A percentile compares a stretch with the other conserved stretches of the same genome.
phyloP scores from a whole-genome alignment of 345 rosid genomes.

The Citrus medica region DNA sequence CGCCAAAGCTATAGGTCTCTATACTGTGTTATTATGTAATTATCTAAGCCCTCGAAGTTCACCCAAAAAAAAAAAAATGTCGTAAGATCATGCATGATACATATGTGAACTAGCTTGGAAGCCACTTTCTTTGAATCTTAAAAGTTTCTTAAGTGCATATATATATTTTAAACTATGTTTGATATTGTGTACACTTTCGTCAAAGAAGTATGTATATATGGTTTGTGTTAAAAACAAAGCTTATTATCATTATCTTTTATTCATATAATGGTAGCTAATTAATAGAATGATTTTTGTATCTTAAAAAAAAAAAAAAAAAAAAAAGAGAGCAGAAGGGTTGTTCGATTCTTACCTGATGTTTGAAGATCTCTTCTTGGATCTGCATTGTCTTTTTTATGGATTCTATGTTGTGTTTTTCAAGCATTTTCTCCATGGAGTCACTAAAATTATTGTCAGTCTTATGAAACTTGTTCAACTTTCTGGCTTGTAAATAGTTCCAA shows the following conservation, averaged over 20 bases:
- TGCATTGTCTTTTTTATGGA: slow-evolving; percentile 75
- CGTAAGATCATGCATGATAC: not conserved
- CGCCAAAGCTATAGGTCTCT: too few species aligned
- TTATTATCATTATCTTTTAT: too few species aligned
- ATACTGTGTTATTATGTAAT: too few species aligned
- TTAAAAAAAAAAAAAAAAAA: not conserved
- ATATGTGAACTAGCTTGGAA: not conserved
- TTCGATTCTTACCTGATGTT: slow-evolving; percentile 53
- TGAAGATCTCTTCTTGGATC: slow-evolving; percentile 71
- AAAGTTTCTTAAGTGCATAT: not conserved
- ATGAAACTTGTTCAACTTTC: slow-evolving; percentile 18
- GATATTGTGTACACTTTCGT: not conserved
- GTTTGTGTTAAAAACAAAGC: too few species aligned
- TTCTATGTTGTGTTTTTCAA: slow-evolving; percentile 44
- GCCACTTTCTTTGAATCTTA: not conserved
- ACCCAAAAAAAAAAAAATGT: too few species aligned
- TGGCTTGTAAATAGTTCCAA: slow-evolving; percentile 21
- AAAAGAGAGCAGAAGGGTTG: not conserved
- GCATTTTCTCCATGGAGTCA: slow-evolving; percentile 42
- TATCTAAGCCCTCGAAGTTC: not conserved
- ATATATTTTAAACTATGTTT: not conserved
- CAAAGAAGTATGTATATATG: too few species aligned
- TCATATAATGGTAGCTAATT: too few species aligned
- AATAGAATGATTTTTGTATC: not conserved
- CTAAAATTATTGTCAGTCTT: slow-evolving; percentile 9